phyloP scores from a whole-genome alignment of 140 eudicot genomes.

The Erigeron philadelphicus region DNA sequence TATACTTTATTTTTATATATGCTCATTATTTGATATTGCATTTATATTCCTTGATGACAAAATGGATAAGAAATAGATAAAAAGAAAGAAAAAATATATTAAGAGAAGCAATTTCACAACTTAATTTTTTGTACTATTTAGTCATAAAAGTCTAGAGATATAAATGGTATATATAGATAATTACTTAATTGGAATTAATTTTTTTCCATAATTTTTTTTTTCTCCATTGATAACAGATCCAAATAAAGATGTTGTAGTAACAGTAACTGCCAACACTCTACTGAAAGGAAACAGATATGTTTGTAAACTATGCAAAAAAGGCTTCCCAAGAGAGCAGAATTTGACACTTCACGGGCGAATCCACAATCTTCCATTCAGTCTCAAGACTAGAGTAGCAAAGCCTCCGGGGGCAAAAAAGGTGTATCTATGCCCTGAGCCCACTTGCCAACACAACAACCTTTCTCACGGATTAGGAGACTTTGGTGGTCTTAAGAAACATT shows the following conservation, averaged over 20 bases:
- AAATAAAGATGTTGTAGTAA: constrained; percentile 31
- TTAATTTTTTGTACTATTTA: not conserved
- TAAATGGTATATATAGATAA: not conserved
- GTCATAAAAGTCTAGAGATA: no score
- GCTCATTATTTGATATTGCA: no score
- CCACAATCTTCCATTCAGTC: constrained; percentile 49
- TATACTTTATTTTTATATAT: no score
- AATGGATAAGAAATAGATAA: no score
- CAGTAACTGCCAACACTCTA: constrained; percentile 36
- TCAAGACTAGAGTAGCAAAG: constrained; percentile 26
- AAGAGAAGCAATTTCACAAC: not conserved
- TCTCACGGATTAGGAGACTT: constrained; percentile 52
- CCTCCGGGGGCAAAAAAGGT: constrained; percentile 33
- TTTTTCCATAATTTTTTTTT: not conserved
- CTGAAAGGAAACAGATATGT: constrained; percentile 31
- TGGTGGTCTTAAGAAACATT: constrained; percentile 59
- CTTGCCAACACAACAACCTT: constrained; percentile 42
- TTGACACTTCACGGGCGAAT: constrained; percentile 45
- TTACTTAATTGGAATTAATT: constrained; percentile 3
- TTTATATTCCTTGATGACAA: no score
- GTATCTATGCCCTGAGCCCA: constrained; percentile 52
- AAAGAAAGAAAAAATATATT: no score
- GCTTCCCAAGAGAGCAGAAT: constrained; percentile 48
- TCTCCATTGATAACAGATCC: constrained; percentile 36
- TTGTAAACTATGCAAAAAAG: constrained; percentile 51